These are phyloP conservation scores for Coniochaeta sp. DNA, from an alignment of 2,329 filamentous ascomycete genomes.

Conservation along the genomic window DNA sequence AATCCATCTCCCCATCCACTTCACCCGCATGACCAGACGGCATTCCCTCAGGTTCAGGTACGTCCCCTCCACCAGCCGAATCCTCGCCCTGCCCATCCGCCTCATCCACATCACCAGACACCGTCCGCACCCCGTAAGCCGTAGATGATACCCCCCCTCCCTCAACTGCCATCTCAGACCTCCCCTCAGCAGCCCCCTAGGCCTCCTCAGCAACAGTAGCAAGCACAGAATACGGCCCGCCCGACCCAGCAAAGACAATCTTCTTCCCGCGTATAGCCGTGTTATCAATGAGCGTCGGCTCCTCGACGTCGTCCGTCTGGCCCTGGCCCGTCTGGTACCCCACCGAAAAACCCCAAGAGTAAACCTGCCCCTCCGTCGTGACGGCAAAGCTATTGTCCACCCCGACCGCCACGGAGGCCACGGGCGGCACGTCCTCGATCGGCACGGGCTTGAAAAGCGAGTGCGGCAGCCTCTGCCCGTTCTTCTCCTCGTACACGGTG, in stretches of 20 bases:
- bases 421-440: constrained; percentile 52
- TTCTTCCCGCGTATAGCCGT: constrained; percentile 69
- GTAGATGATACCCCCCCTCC: too few species aligned
- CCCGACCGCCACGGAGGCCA: constrained; percentile 51
- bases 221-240: constrained; percentile 74
- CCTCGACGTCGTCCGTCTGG: constrained; percentile 68
- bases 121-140: too few species aligned
- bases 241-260: constrained; percentile 73
- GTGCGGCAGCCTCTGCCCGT: constrained; percentile 10
- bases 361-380: constrained; percentile 60
- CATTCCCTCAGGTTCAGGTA: too few species aligned
- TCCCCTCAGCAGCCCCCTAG: not conserved
- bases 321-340: constrained; percentile 78
- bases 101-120: too few species aligned
- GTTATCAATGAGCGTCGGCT: constrained; percentile 77
- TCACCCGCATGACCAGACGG: too few species aligned
- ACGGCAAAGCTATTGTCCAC: constrained; percentile 70
- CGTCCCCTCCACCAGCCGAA: too few species aligned
- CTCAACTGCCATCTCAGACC: not conserved
- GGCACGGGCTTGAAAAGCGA: constrained; percentile 51
- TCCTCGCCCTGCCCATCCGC: too few species aligned
- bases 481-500: constrained; percentile 56
- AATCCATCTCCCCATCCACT: too few species aligned
- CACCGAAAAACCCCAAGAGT: constrained; percentile 72
- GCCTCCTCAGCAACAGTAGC: constrained; percentile 29